A percentile compares a stretch with the other conserved stretches of the same genome.
Evolutionary conservation across 805 yeast species (phyloP).

Genomic region (Pichia occidentalis): DNA sequence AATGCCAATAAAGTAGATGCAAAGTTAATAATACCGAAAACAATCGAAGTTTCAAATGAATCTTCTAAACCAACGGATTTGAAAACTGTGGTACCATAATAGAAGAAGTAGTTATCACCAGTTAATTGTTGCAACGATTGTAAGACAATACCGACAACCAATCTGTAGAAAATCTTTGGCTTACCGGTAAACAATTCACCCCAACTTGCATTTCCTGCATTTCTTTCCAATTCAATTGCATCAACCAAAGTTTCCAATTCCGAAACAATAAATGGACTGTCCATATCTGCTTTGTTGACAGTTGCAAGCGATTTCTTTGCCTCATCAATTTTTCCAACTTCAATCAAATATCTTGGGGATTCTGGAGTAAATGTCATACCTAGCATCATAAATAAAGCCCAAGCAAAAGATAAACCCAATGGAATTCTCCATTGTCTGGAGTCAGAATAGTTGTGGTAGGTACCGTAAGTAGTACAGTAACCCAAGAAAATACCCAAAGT

Average conservation of each 20-base stretch:
- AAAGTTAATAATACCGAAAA: constrained; percentile 52
- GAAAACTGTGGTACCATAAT: constrained; percentile 59
- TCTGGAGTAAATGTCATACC: constrained; percentile 62
- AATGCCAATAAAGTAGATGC: constrained; percentile 48
- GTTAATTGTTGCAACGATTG: constrained; percentile 59
- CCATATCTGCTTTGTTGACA: constrained; percentile 49
- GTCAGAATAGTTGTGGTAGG: constrained; percentile 41
- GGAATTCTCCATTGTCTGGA: constrained; percentile 67
- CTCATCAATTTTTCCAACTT: constrained; percentile 41
- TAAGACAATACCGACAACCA: constrained; percentile 50
- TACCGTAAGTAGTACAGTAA: constrained; percentile 60
- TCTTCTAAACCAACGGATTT: constrained; percentile 50
- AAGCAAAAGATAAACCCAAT: constrained; percentile 41
- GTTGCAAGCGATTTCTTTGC: constrained; percentile 50
- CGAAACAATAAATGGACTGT: constrained; percentile 47
- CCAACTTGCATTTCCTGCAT: constrained; percentile 65
- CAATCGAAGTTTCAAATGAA: constrained; percentile 53
- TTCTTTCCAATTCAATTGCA: constrained; percentile 53
- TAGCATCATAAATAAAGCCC: constrained; percentile 44
- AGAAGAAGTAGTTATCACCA: constrained; percentile 61
- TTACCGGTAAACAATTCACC: constrained; percentile 54
- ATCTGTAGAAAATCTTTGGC: constrained; percentile 53
- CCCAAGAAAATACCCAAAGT: constrained; percentile 69
- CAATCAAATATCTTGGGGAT: constrained; percentile 59
- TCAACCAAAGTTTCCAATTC: constrained; percentile 52